Conservation (phyloP, 495 filamentous ascomycete species). For the Penicillium nucicola region DNA sequence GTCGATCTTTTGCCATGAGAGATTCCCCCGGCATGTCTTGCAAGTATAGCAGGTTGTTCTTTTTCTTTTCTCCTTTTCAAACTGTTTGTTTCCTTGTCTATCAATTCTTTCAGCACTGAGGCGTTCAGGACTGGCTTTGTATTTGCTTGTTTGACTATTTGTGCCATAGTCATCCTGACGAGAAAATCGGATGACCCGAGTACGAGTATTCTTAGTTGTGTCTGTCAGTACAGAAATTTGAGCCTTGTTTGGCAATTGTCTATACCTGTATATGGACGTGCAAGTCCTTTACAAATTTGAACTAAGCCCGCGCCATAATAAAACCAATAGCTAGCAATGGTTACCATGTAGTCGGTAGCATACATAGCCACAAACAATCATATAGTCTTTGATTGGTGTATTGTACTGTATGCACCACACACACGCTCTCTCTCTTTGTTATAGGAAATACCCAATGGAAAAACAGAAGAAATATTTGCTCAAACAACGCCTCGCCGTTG, state of each 20-base stretch:
- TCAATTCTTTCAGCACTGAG: not conserved
- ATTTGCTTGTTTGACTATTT: conserved; percentile 5
- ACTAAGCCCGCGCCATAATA: too few relatives aligned
- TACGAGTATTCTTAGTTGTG: not conserved
- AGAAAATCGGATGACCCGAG: conserved; percentile 8
- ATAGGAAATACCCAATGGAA: conserved; percentile 6
- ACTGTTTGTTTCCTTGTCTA: conserved; percentile 6
- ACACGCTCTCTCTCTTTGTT: conserved; percentile 7
- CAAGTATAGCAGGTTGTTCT: conserved; percentile 14
- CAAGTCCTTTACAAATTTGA: too few relatives aligned
- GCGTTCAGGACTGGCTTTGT: conserved; percentile 5
- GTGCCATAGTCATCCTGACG: conserved; percentile 15
- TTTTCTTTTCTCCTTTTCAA: conserved; percentile 1
- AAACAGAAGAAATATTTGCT: conserved; percentile 24
- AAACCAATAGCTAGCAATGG: too few relatives aligned
- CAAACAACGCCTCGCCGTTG: conserved; percentile 37
- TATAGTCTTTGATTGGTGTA: not conserved
- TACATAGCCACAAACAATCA: too few relatives aligned
- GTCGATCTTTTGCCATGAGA: conserved; percentile 24
- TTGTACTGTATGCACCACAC: conserved; percentile 1
- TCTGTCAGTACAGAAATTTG: not conserved
- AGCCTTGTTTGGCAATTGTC: not conserved
- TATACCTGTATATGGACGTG: not conserved
- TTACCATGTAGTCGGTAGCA: too few relatives aligned
- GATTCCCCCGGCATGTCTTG: conserved; percentile 29